Evolutionary conservation across 164 flowering plant species (phyloP).

Genomic region (Berberis thunbergii): DNA sequence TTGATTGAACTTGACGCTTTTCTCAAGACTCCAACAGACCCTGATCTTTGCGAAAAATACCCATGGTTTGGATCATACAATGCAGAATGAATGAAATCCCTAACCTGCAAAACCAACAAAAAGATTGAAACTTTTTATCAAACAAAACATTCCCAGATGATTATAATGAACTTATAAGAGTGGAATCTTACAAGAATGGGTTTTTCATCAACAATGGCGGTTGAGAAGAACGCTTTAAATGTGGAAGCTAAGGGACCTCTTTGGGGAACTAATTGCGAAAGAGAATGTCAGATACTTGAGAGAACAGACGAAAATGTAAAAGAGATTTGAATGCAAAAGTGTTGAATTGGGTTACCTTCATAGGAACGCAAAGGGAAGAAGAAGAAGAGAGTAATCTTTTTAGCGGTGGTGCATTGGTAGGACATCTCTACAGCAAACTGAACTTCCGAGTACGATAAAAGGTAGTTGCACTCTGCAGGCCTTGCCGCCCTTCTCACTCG

Average conservation of each 20-base stretch:
- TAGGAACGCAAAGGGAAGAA: too few relatives aligned
- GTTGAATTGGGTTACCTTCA: too few relatives aligned
- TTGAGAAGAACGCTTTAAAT: constrained; percentile 37
- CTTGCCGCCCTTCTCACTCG: too few relatives aligned
- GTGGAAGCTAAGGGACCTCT: not conserved
- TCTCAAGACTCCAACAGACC: constrained; percentile 72
- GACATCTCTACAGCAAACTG: too few relatives aligned
- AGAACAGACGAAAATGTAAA: too few relatives aligned
- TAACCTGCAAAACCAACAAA: constrained; percentile 37
- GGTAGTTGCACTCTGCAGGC: too few relatives aligned
- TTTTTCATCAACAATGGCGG: constrained; percentile 44
- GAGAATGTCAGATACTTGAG: too few relatives aligned
- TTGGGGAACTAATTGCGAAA: too few relatives aligned
- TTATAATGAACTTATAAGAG: not conserved
- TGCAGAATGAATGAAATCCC: constrained; percentile 81
- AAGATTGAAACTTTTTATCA: not conserved
- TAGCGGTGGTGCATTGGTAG: too few relatives aligned
- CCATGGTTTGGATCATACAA: constrained; percentile 75
- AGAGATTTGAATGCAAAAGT: too few relatives aligned
- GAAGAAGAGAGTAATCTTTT: too few relatives aligned
- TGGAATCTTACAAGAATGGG: constrained; percentile 54
- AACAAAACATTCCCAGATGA: not conserved
- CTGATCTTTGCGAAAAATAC: constrained; percentile 71
- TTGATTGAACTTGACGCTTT: constrained; percentile 70
- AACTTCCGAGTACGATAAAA: too few relatives aligned